These are phyloP conservation scores for Westerdykella sp. DNA, from an alignment of 2,329 filamentous ascomycete species.

Conservation along the genomic window DNA sequence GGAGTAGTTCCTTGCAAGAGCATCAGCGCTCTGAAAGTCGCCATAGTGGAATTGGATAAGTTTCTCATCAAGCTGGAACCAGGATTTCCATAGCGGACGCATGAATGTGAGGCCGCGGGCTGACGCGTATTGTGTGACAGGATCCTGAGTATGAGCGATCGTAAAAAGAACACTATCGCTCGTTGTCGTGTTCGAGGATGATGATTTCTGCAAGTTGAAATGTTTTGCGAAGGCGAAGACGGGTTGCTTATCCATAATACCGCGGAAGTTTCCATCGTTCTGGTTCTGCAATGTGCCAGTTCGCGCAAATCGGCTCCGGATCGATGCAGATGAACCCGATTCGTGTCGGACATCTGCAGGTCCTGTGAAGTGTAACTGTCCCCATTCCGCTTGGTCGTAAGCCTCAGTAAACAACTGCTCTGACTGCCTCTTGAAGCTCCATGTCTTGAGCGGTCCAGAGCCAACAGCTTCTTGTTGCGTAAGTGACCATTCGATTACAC, in stretches of 20 bases:
- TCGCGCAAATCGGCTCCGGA: constrained; percentile 64
- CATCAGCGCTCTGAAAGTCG: constrained; percentile 60
- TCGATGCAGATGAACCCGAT: constrained; percentile 58
- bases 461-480: constrained; percentile 40
- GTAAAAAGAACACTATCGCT: constrained; percentile 60
- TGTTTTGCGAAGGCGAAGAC: constrained; percentile 64
- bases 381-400: constrained; percentile 75
- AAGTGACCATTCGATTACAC: constrained; percentile 64
- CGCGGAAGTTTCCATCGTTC: constrained; percentile 60
- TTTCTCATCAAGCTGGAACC: constrained; percentile 58
- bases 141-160: constrained; percentile 69
- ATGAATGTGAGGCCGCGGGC: constrained; percentile 70
- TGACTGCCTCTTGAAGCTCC: constrained; percentile 54
- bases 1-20: constrained; percentile 67
- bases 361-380: constrained; percentile 68
- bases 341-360: constrained; percentile 63
- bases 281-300: constrained; percentile 60
- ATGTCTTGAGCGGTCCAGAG: constrained; percentile 52
- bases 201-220: constrained; percentile 26
- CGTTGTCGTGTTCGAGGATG: constrained; percentile 1
- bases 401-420: constrained; percentile 69
- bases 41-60: constrained; percentile 69
- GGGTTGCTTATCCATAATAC: constrained; percentile 70
- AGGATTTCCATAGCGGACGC: constrained; percentile 73
- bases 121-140: constrained; percentile 72